Percentiles rank a stretch among this genome's conserved stretches.
Conservation (phyloP, 495 filamentous ascomycete species). For the Lophiostoma macrostomum region DNA sequence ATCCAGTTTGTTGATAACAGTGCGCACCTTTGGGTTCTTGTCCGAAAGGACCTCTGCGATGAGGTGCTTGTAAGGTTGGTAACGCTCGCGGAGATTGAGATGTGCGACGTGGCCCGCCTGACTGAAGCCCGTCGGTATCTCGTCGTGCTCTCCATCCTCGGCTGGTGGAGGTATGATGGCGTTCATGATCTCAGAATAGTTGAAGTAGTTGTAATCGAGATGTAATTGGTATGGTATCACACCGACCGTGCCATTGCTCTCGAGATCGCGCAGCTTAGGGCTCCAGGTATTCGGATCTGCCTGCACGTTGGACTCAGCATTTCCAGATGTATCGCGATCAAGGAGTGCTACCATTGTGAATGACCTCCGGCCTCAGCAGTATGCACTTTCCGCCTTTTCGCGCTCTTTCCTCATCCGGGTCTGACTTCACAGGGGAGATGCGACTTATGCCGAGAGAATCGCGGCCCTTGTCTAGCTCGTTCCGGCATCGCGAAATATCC, state of each 20-base stretch:
- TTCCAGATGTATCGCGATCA: neutral
- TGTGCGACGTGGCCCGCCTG: slow-evolving; percentile 90
- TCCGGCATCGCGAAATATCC: slow-evolving; percentile 65
- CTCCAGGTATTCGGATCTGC: slow-evolving; percentile 75
- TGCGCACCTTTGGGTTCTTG: slow-evolving; percentile 75
- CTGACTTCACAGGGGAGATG: slow-evolving; percentile 54
- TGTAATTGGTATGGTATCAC: slow-evolving; percentile 70
- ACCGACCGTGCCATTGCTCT: slow-evolving; percentile 60
- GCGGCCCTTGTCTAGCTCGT: slow-evolving; percentile 52
- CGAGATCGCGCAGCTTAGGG: slow-evolving; percentile 61
- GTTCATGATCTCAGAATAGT: slow-evolving; percentile 74
- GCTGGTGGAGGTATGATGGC: slow-evolving; percentile 54
- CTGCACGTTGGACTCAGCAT: slow-evolving; percentile 29
- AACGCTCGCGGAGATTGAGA: slow-evolving; percentile 80
- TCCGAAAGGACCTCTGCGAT: slow-evolving; percentile 82
- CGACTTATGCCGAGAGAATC: slow-evolving; percentile 63
- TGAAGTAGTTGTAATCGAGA: slow-evolving; percentile 84
- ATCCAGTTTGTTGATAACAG: slow-evolving; percentile 95
- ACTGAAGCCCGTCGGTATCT: slow-evolving; percentile 82
- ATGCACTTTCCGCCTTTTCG: slow-evolving; percentile 63
- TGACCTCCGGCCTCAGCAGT: slow-evolving; percentile 68
- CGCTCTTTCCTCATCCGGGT: slow-evolving; percentile 47
- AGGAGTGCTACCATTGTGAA: slow-evolving; percentile 56
- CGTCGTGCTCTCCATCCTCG: slow-evolving; percentile 60
- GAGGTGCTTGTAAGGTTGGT: slow-evolving; percentile 74